phyloP scores from a whole-genome alignment of 352 stramenopile genomes.

The Proteromonas lacertae region DNA sequence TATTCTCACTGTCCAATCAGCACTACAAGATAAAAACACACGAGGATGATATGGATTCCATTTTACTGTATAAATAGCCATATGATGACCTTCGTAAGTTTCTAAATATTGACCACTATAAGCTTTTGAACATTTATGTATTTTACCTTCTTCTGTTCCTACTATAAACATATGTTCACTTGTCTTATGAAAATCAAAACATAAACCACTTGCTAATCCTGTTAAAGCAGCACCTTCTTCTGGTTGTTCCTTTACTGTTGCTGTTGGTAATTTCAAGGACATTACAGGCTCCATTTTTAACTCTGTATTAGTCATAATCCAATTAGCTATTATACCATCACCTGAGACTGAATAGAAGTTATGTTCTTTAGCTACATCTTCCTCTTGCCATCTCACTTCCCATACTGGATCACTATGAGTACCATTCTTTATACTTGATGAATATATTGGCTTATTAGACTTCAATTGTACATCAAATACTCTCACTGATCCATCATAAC shows the following conservation, averaged over 20 bases:
- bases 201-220: slow-evolving; percentile 62
- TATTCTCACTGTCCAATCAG: slow-evolving; percentile 84
- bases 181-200: slow-evolving; percentile 82
- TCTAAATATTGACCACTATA: slow-evolving; percentile 82
- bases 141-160: slow-evolving; percentile 75
- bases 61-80: slow-evolving; percentile 70
- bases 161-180: slow-evolving; percentile 80
- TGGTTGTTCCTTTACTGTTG: too few relatives aligned
- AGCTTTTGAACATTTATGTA: slow-evolving; percentile 89
- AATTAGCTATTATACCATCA: slow-evolving; percentile 68
- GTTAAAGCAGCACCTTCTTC: slow-evolving; percentile 42
- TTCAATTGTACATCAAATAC: slow-evolving; percentile 76
- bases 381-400: slow-evolving; percentile 54
- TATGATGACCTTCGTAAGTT: slow-evolving; percentile 74
- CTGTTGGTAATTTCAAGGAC: slow-evolving; percentile 61
- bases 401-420: slow-evolving; percentile 86
- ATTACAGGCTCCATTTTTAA: slow-evolving; percentile 90
- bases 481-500: slow-evolving; percentile 75
- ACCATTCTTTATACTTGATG: slow-evolving; percentile 67
- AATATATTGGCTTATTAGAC: slow-evolving; percentile 64
- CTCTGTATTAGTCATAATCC: slow-evolving; percentile 87
- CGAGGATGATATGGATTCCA: slow-evolving; percentile 79
- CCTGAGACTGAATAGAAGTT: slow-evolving; percentile 89
- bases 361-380: slow-evolving; percentile 63
- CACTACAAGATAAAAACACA: slow-evolving; percentile 68